Conservation (phyloP, 2,329 filamentous ascomycete genomes). For the Cytospora piceicola region DNA sequence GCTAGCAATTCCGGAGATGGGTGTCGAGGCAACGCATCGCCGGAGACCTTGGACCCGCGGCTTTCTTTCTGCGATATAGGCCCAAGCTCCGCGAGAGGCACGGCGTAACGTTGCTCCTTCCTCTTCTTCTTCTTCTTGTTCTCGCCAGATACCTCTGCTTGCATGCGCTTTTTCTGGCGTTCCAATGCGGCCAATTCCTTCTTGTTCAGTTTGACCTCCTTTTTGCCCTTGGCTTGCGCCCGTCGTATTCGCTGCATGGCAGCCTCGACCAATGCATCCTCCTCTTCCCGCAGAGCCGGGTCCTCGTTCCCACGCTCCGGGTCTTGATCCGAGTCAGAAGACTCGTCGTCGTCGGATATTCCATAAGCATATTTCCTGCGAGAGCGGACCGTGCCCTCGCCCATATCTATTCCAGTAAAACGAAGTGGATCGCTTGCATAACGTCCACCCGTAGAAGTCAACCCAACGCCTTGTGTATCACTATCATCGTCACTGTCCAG, state of each 20-base stretch:
- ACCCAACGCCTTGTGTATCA: conserved; percentile 59
- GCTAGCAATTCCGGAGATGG: conserved; percentile 44
- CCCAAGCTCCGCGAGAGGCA: conserved; percentile 58
- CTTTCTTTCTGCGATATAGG: conserved; percentile 44
- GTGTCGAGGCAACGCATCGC: conserved; percentile 45
- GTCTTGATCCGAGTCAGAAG: conserved; percentile 53
- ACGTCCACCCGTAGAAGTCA: conserved; percentile 50
- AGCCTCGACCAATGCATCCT: conserved; percentile 76
- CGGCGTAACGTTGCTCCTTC: conserved; percentile 53
- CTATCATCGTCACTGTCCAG: conserved; percentile 62
- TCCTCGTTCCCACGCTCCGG: conserved; percentile 55
- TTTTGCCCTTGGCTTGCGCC: conserved; percentile 75
- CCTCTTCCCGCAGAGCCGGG: conserved; percentile 64
- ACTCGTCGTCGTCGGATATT: conserved; percentile 52
- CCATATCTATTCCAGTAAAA: conserved; percentile 64
- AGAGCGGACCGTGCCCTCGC: conserved; percentile 43
- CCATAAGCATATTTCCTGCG: conserved; percentile 46
- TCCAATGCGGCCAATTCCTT: conserved; percentile 83
- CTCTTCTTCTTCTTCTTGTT: conserved; percentile 42
- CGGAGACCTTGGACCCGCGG: conserved; percentile 38
- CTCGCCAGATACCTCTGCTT: conserved; percentile 45
- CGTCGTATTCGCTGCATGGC: conserved; percentile 80
- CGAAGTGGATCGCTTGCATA: conserved; percentile 64
- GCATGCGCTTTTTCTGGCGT: conserved; percentile 64
- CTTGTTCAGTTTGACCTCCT: conserved; percentile 78